Base-by-base conservation (phyloP, 139 green algal genomes). In the Volvox africanus region DNA sequence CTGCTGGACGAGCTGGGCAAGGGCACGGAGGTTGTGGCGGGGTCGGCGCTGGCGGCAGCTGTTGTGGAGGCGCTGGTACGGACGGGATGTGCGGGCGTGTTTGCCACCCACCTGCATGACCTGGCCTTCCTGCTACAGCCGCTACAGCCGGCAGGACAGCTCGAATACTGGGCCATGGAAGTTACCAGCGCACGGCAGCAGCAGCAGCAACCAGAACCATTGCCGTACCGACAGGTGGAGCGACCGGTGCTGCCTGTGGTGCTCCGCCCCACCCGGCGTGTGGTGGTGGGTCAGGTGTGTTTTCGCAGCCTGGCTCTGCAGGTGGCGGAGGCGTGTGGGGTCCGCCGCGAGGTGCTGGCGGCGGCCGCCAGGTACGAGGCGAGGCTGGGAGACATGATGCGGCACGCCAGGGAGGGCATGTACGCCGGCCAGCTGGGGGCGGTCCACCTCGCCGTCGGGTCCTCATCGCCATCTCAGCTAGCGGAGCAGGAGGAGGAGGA, bases 1-100 rank as follows among this genome's bases (percentile, higher is more conserved):
- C 93, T 98, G 69, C 67, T 99, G 62, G 97, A 99, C 83, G 97
- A 99, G 95, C 95, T 99, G 86, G 97, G 97, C 50, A 99, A 99
- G 90, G 97, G 97, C 65, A 99, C 97, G 1, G 97, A 99, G 94
- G 96, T 96, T 61, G 69, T 73, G 17, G 93, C 95, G 32, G 97
- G 97, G 17, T 95, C 93, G 6, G 91, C 92, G 19, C 91, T 99
- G 32, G 94, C 95, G 0, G 96, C 88, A 0, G 94, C 93, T 2
- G 89, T 98, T 68, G 91, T 99, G 84, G 94, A 97, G 84, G n/a
- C 90, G 11, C 94, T 99, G 77, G 93, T 92, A 65, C 37, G 14
- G n/a, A 55, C 28, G 33, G 83, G 88, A 20, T 44, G 5, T 2
- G 77, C 91, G 1, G 97, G 97, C 69, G 92, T 98, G 9, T 98